phyloP scores from a whole-genome alignment of 2,329 filamentous ascomycete genomes.

The Colletotrichum chrysophilum region DNA sequence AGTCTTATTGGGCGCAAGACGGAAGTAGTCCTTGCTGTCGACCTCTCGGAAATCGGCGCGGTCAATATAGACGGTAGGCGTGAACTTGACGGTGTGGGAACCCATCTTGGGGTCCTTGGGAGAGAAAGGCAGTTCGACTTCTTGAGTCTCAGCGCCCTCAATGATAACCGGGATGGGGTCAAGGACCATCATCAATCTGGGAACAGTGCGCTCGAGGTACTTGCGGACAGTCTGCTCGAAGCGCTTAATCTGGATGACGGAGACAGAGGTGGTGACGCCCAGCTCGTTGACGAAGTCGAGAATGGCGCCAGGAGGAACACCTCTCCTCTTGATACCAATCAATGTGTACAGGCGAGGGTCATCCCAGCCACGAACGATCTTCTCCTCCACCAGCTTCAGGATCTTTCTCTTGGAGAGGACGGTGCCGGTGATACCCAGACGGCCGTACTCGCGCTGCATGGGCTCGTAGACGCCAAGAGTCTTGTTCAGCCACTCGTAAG shows the following conservation, averaged over 20 bases:
- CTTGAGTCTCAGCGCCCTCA: constrained; percentile 75
- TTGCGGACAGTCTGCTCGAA: constrained; percentile 86
- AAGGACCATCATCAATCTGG: constrained; percentile 86
- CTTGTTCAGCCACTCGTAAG: constrained; percentile 90
- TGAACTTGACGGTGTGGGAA: constrained; percentile 66
- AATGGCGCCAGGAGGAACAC: constrained; percentile 86
- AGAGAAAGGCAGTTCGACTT: constrained; percentile 74
- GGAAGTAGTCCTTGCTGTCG: constrained; percentile 79
- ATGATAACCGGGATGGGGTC: constrained; percentile 86
- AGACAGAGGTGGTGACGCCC: constrained; percentile 83
- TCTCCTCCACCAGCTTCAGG: constrained; percentile 76
- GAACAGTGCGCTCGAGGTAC: constrained; percentile 87
- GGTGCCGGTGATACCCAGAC: constrained; percentile 63
- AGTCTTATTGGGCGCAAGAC: constrained; percentile 76
- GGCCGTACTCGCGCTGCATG: constrained; percentile 87
- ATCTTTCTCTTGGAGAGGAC: constrained; percentile 89
- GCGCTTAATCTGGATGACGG: constrained; percentile 79
- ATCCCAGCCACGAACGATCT: constrained; percentile 86
- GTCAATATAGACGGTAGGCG: constrained; percentile 85
- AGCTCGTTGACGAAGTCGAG: constrained; percentile 91
- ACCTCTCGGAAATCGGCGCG: constrained; percentile 79
- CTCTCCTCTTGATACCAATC: constrained; percentile 81
- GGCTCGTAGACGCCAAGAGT: constrained; percentile 80
- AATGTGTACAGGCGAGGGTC: constrained; percentile 90
- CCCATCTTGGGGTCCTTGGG: constrained; percentile 78